Evolutionary conservation across 371 early-diverging fungal genomes (phyloP), one percentile per base, ranked within the genome.

Genomic region (Dinochytrium kinnereticum): DNA sequence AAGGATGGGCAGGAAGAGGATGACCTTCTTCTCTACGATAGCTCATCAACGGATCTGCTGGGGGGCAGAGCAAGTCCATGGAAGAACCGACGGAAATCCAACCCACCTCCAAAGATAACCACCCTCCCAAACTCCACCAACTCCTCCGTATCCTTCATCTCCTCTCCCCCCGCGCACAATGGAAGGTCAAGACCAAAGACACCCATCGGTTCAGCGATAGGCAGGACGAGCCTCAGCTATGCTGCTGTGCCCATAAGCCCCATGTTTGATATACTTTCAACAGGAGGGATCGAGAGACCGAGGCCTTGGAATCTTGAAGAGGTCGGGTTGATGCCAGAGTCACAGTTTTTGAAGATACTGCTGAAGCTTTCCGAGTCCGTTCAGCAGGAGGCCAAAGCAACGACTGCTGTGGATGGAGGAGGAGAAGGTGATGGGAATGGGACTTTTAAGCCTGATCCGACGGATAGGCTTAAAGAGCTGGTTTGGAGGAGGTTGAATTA

Each of bases 401-500:
- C 15, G 65, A 36, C 3, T 61, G 61, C 34, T 33, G 61, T n/a
- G 57, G 7, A 30, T 28, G 17, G 57, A 30, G 26, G 57, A 26
- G 57, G 28, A 17, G 57, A 30, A 17, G 30, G 10, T 30, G n/a
- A n/a, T n/a, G n/a, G n/a, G n/a, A n/a, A n/a, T n/a, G n/a, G n/a
- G n/a, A n/a, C n/a, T n/a, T n/a, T n/a, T n/a, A n/a, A n/a, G n/a
- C n/a, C n/a, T 24, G 57, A 10, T 7, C 28, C 34, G 26, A 36
- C 68, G 55, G 77, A 75, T 21, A 61, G 69, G 36, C 51, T 69
- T 37, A 71, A 65, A n/a, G 77, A 76, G 33, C 55, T 82, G 44
- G 67, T 73, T 15, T 30, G 69, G 39, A 34, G 57, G 21, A 49
- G 82, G 15, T 17, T 78, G 37, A 69, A 71, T 36, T 78, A 76